These are phyloP conservation scores for Eucalyptus tenuipes DNA, from an alignment of 345 rosid genomes.

Conservation along the genomic window DNA sequence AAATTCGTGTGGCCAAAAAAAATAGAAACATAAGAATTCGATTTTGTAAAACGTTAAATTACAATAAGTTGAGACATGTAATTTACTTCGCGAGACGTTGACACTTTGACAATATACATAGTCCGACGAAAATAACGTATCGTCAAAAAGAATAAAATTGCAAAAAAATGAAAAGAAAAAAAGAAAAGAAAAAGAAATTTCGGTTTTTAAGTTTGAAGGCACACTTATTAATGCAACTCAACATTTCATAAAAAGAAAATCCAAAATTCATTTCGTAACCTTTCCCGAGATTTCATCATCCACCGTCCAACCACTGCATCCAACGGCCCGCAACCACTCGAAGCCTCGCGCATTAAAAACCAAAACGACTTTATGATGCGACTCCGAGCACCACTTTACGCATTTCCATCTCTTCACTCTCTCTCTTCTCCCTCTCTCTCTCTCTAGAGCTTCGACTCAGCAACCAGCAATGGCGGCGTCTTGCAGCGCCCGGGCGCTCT, in stretches of 20 bases:
- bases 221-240: background rate
- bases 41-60: background rate
- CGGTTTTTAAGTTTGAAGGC: background rate
- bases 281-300: background rate
- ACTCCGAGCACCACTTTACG: background rate
- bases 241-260: background rate
- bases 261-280: background rate
- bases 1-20: background rate
- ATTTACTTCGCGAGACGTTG: background rate
- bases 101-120: background rate
- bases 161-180: background rate
- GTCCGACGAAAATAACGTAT: background rate
- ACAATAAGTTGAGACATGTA: background rate
- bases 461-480: background rate
- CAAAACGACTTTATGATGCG: background rate
- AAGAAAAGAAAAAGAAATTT: background rate
- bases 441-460: background rate
- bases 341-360: background rate
- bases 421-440: background rate
- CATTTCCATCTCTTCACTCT: background rate
- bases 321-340: background rate
- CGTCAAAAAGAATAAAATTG: background rate
- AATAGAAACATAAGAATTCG: background rate
- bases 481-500: background rate
- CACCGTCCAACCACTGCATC: background rate